Conservation (phyloP, 2,329 filamentous ascomycete genomes). For the Stagonosporopsis cucurbitacearum region DNA sequence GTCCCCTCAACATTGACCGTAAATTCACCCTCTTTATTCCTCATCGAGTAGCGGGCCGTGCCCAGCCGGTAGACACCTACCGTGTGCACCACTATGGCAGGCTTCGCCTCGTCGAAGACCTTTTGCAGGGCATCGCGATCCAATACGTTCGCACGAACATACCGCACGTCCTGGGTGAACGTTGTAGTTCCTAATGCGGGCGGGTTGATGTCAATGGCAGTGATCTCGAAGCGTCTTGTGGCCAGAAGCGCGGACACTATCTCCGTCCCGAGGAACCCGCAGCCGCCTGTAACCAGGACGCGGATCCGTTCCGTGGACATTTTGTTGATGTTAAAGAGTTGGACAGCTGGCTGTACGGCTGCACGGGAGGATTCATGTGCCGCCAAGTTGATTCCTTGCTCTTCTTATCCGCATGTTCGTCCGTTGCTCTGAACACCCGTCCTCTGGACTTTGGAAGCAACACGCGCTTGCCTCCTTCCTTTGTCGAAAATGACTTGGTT, state of each 20-base stretch:
- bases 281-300: conserved; percentile 56
- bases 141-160: conserved; percentile 51
- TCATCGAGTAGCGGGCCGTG: conserved; percentile 48
- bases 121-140: conserved; percentile 41
- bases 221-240: conserved; percentile 49
- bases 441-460: not conserved
- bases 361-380: conserved; percentile 10
- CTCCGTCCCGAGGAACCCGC: conserved; percentile 54
- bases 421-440: not conserved
- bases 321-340: not conserved
- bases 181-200: conserved; percentile 39
- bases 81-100: conserved; percentile 89
- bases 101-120: conserved; percentile 68
- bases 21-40: conserved; percentile 63
- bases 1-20: conserved; percentile 92
- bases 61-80: conserved; percentile 62
- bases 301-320: conserved; percentile 35
- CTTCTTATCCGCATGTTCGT: conserved; percentile 15
- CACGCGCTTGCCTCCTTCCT: too few relatives aligned
- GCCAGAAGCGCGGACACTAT: conserved; percentile 50
- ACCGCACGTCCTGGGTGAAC: conserved; percentile 38
- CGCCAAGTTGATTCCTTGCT: conserved; percentile 18
- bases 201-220: conserved; percentile 50
- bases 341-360: not conserved
- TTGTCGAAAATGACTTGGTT: not conserved